These are phyloP conservation scores for Candida gorgasii DNA, from an alignment of 805 yeast species.

Conservation along the genomic window DNA sequence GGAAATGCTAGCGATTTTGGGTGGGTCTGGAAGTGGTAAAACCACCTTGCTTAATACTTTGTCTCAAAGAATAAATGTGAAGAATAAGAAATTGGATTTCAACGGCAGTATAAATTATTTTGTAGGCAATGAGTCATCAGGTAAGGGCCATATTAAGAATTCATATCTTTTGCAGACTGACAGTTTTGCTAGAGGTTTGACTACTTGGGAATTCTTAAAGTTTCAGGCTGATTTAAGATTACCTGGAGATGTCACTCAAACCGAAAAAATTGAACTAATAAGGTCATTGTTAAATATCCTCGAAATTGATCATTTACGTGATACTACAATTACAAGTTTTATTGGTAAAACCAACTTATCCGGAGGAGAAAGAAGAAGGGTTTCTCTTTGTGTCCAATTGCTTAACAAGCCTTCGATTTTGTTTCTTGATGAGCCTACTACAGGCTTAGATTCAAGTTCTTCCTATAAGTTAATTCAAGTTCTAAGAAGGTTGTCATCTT, in stretches of 20 bases:
- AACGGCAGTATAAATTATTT: conserved; percentile 43
- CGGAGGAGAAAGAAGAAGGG: conserved; percentile 82
- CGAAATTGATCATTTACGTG: conserved; percentile 63
- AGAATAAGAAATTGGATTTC: conserved; percentile 41
- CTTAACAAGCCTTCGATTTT: conserved; percentile 73
- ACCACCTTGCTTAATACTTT: conserved; percentile 73
- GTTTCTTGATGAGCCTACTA: conserved; percentile 85
- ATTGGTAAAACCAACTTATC: conserved; percentile 52
- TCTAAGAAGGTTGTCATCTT: conserved; percentile 48
- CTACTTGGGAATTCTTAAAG: conserved; percentile 67
- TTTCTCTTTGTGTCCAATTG: conserved; percentile 76
- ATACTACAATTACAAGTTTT: conserved; percentile 53
- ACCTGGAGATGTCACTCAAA: conserved; percentile 43
- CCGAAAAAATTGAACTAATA: conserved; percentile 51
- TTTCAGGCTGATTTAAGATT: conserved; percentile 73
- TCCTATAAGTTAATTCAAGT: conserved; percentile 65
- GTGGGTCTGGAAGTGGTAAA: conserved; percentile 87
- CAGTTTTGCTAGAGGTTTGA: conserved; percentile 65
- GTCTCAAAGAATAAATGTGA: conserved; percentile 50
- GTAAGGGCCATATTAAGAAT: conserved; percentile 22
- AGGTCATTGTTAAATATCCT: conserved; percentile 61
- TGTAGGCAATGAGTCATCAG: conserved; percentile 10
- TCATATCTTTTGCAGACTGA: conserved; percentile 82
- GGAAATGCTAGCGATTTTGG: conserved; percentile 74
- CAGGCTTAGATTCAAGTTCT: conserved; percentile 80